Base-by-base conservation (phyloP, 805 yeast genomes). In the Saturnispora halmiae region DNA sequence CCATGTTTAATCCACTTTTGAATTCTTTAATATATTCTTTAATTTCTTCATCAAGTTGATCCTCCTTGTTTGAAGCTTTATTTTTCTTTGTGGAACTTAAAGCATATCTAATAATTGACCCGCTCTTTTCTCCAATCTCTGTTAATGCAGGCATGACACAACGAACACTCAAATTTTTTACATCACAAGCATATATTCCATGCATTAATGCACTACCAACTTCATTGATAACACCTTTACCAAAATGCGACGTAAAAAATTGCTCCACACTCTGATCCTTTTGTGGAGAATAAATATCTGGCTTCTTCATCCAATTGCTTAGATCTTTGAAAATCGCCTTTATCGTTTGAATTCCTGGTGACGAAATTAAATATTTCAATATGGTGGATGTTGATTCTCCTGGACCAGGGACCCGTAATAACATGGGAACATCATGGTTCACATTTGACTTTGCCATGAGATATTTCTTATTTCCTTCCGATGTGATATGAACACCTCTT, bases 141-240 rank as follows among this genome's bases (percentile, higher is more conserved):
- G 69, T 75, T 49, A 85, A 51, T 8, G 59, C 51, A 3, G 79
- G 77, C 46, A 84, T 55, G 0, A 84, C 67, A 4, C 82, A 67
- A 16, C 72, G 61, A 0, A 81, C 76, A 63, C 95, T 82, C 36
- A 90, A 59, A 42, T 72, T 64, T 5, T 67, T 52, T 2, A 77
- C 68, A 58, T 88, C 94, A n/a, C 85, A 92, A 1, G 94, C 96
- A 58, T 87, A 90, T 1, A 92, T 77, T 0, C 98, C 98, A 53
- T 87, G 86, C 56, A 82, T 66, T 4, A 87, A 62, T 0, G 95
- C 97, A 59, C 95, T 82, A 16, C 82, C 61, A 11, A 90, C 60
- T 38, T 83, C 78, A 43, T 62, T 63, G 3, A 71, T 64, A n/a
- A 62, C 16, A 7, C 66, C 64, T 7, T 66, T 64, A 3, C 88